These are phyloP conservation scores for Exserohilum turcica DNA, from an alignment of 2,329 filamentous ascomycete species.

Conservation along the genomic window DNA sequence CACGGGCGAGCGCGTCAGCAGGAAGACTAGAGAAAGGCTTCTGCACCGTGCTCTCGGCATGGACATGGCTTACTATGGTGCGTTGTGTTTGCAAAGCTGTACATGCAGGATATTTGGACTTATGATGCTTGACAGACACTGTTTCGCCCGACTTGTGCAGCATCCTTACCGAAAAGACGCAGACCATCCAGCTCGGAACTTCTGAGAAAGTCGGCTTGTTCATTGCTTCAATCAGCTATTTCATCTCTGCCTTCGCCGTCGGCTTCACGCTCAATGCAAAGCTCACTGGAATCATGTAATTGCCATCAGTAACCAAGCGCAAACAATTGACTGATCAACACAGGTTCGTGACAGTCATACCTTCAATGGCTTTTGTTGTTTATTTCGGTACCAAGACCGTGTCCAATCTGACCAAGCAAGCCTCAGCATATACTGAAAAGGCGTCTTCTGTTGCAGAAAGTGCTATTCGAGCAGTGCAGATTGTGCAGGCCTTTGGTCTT, in stretches of 20 bases:
- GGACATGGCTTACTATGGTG: conserved; percentile 56
- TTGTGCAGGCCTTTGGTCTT: conserved; percentile 56
- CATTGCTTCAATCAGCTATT: conserved; percentile 54
- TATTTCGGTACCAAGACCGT: conserved; percentile 50
- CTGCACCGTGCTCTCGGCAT: conserved; percentile 56
- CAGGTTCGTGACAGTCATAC: conserved; percentile 53
- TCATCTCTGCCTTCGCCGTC: conserved; percentile 52
- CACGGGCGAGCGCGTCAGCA: conserved; percentile 56
- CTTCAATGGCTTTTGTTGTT: conserved; percentile 54
- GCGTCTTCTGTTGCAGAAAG: conserved; percentile 54
- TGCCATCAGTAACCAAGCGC: not conserved
- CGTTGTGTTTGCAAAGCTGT: not conserved
- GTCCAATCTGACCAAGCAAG: conserved; percentile 48
- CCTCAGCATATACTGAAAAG: conserved; percentile 47
- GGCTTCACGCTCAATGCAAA: conserved; percentile 53
- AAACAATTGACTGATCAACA: conserved; percentile 5
- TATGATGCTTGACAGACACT: conserved; percentile 38
- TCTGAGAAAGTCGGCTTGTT: conserved; percentile 56
- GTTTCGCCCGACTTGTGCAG: conserved; percentile 57
- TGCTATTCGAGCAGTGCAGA: conserved; percentile 53
- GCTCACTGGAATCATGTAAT: conserved; percentile 50
- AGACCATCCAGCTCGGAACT: conserved; percentile 53
- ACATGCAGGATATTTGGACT: not conserved
- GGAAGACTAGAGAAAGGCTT: conserved; percentile 54
- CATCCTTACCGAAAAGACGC: conserved; percentile 53